These are phyloP conservation scores for Cyathus striatus DNA, from an alignment of 768 basidiomycete genomes.

Conservation along the genomic window DNA sequence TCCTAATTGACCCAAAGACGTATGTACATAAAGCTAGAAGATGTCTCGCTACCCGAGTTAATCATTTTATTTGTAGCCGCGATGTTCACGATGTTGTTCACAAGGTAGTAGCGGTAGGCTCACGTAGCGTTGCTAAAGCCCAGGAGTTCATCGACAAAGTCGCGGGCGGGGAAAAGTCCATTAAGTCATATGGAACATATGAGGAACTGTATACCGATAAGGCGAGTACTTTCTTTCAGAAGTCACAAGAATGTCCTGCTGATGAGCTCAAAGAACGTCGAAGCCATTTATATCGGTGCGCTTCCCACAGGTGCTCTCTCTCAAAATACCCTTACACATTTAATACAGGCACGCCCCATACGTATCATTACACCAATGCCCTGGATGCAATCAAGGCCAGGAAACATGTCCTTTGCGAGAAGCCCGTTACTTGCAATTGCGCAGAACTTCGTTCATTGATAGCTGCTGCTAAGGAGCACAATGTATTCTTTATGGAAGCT, in stretches of 20 bases:
- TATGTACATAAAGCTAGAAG: slow-evolving; percentile 8
- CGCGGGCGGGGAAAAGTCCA: slow-evolving; percentile 42
- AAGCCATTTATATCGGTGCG: slow-evolving; percentile 70
- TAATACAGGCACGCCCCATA: slow-evolving; percentile 80
- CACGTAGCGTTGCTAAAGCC: slow-evolving; percentile 65
- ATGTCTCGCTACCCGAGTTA: neutral
- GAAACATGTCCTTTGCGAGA: slow-evolving; percentile 88
- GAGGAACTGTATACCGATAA: slow-evolving; percentile 67
- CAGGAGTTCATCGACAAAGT: slow-evolving; percentile 57
- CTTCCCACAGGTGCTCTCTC: no score
- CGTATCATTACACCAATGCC: slow-evolving; percentile 75
- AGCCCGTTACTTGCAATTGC: slow-evolving; percentile 76
- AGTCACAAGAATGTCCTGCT: slow-evolving; percentile 36
- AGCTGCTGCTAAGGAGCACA: slow-evolving; percentile 66
- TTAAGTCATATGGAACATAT: slow-evolving; percentile 72
- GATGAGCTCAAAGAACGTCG: slow-evolving; percentile 46
- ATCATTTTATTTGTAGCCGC: slow-evolving; percentile 41
- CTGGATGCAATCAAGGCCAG: slow-evolving; percentile 70
- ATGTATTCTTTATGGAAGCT: slow-evolving; percentile 90
- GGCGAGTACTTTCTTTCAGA: slow-evolving; percentile 28
- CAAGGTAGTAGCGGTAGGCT: slow-evolving; percentile 72
- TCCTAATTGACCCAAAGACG: slow-evolving; percentile 73
- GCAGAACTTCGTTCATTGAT: slow-evolving; percentile 74
- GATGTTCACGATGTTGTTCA: slow-evolving; percentile 61
- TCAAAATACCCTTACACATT: no score